These are phyloP conservation scores for Aureobasidium sp. DNA, from an alignment of 2,329 filamentous ascomycete genomes.

Conservation along the genomic window DNA sequence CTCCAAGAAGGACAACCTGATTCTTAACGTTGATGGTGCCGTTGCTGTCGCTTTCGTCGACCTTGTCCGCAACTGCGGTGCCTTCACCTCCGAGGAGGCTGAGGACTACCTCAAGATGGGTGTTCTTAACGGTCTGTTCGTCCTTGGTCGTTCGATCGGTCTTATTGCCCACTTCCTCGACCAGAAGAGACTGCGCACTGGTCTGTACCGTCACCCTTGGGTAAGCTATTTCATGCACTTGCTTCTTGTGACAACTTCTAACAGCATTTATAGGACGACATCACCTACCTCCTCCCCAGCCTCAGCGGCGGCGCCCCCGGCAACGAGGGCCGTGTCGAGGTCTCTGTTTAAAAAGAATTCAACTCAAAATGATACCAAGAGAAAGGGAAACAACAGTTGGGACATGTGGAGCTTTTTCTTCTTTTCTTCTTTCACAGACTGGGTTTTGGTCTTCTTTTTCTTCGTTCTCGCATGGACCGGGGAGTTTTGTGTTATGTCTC, in stretches of 20 bases:
- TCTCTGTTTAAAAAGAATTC: constrained; percentile 32
- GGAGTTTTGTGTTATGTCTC: constrained; percentile 1
- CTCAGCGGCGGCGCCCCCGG: constrained; percentile 64
- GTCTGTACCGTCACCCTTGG: constrained; percentile 83
- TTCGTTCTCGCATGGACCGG: constrained; percentile 8
- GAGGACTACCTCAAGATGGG: constrained; percentile 99
- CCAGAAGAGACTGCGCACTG: constrained; percentile 98
- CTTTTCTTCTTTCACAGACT: constrained; percentile 4
- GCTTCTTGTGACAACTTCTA: neutral
- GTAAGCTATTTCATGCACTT: neutral
- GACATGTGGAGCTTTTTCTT: constrained; percentile 6
- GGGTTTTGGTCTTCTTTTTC: constrained; percentile 3
- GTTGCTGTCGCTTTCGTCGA: constrained; percentile 99
- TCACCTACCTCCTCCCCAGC: constrained; percentile 86
- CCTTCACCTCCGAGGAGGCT: constrained; percentile 90
- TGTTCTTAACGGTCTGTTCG: constrained; percentile 98
- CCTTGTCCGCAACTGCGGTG: constrained; percentile 92
- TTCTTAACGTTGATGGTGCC: constrained; percentile 97
- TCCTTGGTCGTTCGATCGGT: constrained; percentile 93
- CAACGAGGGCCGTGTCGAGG: constrained; percentile 81
- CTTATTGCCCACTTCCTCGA: constrained; percentile 99
- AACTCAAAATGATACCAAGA: constrained; percentile 13
- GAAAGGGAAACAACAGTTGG: constrained; percentile 3
- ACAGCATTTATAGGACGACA: constrained; percentile 71
- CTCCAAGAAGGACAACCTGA: constrained; percentile 99